Evolutionary conservation across 2,329 filamentous ascomycete genomes (phyloP).

Genomic region (Pseudonectria foliicola): DNA sequence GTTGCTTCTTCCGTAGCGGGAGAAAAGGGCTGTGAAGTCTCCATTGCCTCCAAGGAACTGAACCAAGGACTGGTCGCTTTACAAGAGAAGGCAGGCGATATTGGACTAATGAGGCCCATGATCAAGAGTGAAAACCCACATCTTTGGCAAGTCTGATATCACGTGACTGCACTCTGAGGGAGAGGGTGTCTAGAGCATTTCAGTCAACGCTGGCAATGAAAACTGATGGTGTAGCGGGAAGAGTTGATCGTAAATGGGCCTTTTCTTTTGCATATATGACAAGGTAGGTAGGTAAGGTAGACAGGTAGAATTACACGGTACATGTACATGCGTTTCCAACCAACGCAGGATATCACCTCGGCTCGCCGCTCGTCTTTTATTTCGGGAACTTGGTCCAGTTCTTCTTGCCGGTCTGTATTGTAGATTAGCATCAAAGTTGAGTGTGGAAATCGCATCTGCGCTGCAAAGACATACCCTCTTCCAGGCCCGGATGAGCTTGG

Average conservation of each 20-base stretch:
- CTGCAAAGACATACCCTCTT: constrained; percentile 64
- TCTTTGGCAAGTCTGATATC: constrained; percentile 8
- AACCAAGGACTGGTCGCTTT: not conserved
- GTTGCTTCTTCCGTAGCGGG: constrained; percentile 29
- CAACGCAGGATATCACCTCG: constrained; percentile 12
- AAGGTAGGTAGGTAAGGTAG: constrained; percentile 7
- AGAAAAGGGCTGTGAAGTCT: constrained; percentile 3
- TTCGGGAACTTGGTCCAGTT: constrained; percentile 53
- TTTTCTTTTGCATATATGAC: too few species aligned
- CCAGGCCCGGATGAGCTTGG: constrained; percentile 84
- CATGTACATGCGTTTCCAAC: constrained; percentile 21
- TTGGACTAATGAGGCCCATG: not conserved
- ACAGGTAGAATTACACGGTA: constrained; percentile 28
- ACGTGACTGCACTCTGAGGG: constrained; percentile 13
- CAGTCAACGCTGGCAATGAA: not conserved
- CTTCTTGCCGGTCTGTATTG: constrained; percentile 43
- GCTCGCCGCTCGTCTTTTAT: constrained; percentile 28
- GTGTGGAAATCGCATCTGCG: too few species aligned
- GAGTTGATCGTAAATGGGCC: too few species aligned
- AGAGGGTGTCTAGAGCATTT: not conserved
- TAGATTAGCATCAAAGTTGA: constrained; percentile 25
- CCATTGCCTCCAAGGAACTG: constrained; percentile 3
- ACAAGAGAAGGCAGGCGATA: not conserved
- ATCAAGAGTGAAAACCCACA: constrained; percentile 2
- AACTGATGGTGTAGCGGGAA: too few species aligned